These are phyloP conservation scores for Colletotrichum chlorophyti DNA, from an alignment of 2,329 filamentous ascomycete genomes.

Conservation along the genomic window DNA sequence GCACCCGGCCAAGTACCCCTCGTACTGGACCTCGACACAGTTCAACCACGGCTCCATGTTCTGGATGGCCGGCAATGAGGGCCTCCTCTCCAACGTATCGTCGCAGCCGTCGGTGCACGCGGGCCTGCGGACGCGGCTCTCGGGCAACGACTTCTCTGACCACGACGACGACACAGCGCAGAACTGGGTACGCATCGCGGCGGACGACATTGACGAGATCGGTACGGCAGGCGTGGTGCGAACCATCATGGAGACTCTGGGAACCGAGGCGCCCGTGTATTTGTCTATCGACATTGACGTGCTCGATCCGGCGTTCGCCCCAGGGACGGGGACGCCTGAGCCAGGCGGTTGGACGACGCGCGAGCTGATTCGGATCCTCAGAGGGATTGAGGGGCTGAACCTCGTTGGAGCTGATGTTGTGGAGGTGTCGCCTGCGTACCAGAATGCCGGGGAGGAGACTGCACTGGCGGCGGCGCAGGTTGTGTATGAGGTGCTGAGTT, in stretches of 20 bases:
- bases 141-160: constrained; percentile 68
- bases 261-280: constrained; percentile 80
- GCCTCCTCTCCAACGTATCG: constrained; percentile 75
- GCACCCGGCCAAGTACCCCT: constrained; percentile 82
- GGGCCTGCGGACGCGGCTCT: constrained; percentile 79
- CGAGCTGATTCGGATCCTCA: constrained; percentile 83
- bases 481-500: constrained; percentile 84
- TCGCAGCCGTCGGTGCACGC: constrained; percentile 80
- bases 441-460: constrained; percentile 80
- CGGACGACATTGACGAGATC: constrained; percentile 87
- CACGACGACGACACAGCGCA: constrained; percentile 77
- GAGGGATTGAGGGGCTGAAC: constrained; percentile 83
- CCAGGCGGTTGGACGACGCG: constrained; percentile 90
- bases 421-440: constrained; percentile 86
- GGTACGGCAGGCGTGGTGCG: constrained; percentile 75
- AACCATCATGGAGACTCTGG: constrained; percentile 74
- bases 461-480: constrained; percentile 85
- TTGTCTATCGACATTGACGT: constrained; percentile 61
- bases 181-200: constrained; percentile 80
- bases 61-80: constrained; percentile 84
- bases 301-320: constrained; percentile 49
- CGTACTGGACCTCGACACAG: constrained; percentile 72
- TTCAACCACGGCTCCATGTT: constrained; percentile 95
- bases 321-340: constrained; percentile 87
- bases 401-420: constrained; percentile 90